phyloP scores from a whole-genome alignment of 441 rosid genomes.

The Manihot esculenta region DNA sequence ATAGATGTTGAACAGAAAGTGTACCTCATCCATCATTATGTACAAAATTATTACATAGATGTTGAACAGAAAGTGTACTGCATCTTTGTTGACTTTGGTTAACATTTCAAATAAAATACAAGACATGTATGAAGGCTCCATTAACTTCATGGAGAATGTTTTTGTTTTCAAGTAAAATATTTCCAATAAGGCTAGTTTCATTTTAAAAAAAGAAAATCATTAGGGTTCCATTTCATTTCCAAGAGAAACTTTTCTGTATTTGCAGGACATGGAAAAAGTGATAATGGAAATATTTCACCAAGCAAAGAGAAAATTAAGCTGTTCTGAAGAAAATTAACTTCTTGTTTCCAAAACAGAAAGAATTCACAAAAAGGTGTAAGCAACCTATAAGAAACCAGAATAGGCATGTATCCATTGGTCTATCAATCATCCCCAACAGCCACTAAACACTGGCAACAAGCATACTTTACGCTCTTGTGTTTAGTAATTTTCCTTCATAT shows the following conservation, averaged over 20 bases:
- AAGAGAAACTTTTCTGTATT: too few relatives aligned
- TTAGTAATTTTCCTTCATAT: too few relatives aligned
- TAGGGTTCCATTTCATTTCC: too few relatives aligned
- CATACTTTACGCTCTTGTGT: too few relatives aligned
- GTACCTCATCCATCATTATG: neutral
- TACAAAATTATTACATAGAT: constrained; percentile 4
- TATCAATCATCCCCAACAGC: neutral
- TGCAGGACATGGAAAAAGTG: too few relatives aligned
- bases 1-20: neutral
- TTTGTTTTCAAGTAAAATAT: neutral
- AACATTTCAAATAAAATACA: neutral
- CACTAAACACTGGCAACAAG: too few relatives aligned
- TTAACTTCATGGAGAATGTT: neutral
- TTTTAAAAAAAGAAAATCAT: too few relatives aligned
- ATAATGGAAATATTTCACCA: neutral
- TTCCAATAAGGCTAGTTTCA: too few relatives aligned
- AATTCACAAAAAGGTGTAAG: neutral
- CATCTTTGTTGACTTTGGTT: neutral
- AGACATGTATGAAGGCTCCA: neutral
- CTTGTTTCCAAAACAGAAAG: too few relatives aligned
- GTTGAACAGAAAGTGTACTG: neutral
- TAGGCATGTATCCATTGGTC: neutral
- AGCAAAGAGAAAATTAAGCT: neutral
- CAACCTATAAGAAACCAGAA: neutral
- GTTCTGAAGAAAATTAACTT: neutral